Evolutionary conservation across 768 basidiomycete species (phyloP).

Genomic region (Naganishia kalamii): DNA sequence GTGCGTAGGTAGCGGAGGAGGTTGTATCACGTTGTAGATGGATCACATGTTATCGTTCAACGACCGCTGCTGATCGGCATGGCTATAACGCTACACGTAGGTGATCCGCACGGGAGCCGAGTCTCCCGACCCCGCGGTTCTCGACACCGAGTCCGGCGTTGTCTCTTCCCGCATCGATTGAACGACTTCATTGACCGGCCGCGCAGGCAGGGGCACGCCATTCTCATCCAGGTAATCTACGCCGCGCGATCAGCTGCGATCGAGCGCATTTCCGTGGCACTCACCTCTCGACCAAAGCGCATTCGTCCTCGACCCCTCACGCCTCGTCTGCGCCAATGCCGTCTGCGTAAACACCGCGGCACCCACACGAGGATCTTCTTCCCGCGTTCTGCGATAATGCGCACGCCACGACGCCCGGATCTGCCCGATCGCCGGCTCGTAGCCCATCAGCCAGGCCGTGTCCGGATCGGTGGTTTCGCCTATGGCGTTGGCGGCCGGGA

Average conservation of each 20-base stretch:
- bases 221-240: constrained; percentile 20
- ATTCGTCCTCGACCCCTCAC: too few relatives aligned
- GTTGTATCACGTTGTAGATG: background rate
- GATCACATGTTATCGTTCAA: background rate
- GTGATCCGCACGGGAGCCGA: background rate
- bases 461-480: background rate
- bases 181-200: constrained; percentile 3
- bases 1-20: background rate
- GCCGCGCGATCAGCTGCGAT: background rate
- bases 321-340: too few relatives aligned
- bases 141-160: background rate
- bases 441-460: constrained; percentile 17
- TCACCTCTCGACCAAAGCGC: constrained; percentile 9
- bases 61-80: background rate
- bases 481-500: background rate
- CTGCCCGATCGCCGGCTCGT: constrained; percentile 21
- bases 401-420: constrained; percentile 13
- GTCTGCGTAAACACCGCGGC: background rate
- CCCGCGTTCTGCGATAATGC: constrained; percentile 9
- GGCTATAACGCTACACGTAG: constrained; percentile 1
- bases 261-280: background rate
- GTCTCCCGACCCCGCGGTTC: background rate
- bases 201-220: constrained; percentile 9
- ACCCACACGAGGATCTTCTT: background rate
- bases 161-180: constrained; percentile 9